Evolutionary conservation across 306 rosid species (phyloP).

Genomic region (Boehmeria nivea): DNA sequence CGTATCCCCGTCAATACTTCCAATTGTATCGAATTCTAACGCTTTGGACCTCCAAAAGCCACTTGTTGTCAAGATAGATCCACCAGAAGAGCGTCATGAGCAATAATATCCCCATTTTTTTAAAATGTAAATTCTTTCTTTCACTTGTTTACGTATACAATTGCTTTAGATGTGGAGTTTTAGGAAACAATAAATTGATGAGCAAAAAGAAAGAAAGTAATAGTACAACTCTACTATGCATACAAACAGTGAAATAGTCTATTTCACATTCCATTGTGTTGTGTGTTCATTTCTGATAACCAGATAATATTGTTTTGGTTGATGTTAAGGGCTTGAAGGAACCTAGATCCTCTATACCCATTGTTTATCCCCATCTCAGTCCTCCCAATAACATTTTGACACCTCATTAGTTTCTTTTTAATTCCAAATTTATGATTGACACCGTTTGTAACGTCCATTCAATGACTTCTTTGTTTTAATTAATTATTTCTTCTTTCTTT

Average conservation of each 20-base stretch:
- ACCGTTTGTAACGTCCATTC: too few species aligned
- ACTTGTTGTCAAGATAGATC: conserved; percentile 29
- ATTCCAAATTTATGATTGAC: too few species aligned
- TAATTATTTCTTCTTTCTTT: too few species aligned
- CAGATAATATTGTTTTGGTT: too few species aligned
- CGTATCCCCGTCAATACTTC: conserved; percentile 20
- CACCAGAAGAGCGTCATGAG: conserved; percentile 18
- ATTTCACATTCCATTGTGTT: not conserved
- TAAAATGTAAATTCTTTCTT: conserved; percentile 7
- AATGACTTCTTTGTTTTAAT: too few species aligned
- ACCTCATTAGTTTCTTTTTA: too few species aligned
- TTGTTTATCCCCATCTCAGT: too few species aligned
- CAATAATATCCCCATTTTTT: conserved; percentile 1
- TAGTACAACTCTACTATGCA: not conserved
- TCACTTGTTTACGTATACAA: not conserved
- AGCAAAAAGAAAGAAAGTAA: not conserved
- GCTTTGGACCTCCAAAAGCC: conserved; percentile 18
- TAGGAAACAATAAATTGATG: conserved; percentile 7
- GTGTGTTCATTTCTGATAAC: not conserved
- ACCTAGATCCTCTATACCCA: too few species aligned
- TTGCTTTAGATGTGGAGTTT: conserved; percentile 1
- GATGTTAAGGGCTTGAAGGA: too few species aligned
- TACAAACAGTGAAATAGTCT: not conserved
- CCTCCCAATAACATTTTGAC: too few species aligned
- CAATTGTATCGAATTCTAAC: conserved; percentile 11